Conservation (phyloP, 352 stramenopile genomes). For the Aphanomyces invadans region DNA sequence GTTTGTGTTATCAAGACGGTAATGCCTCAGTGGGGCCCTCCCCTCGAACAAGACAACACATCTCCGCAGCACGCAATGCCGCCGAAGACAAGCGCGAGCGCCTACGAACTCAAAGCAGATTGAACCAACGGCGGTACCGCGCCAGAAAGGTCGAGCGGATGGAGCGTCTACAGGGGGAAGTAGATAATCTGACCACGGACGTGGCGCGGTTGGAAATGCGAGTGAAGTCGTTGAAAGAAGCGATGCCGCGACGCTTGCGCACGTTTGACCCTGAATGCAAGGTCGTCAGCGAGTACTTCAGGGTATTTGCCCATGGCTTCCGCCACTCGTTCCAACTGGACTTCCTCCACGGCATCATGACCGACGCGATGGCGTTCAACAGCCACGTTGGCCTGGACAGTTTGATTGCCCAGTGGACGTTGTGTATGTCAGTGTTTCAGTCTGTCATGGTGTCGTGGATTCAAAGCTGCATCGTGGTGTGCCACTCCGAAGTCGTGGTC, state of each 20-base stretch:
- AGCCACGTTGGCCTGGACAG: background rate
- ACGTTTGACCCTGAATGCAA: background rate
- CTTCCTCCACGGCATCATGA: background rate
- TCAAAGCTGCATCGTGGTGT: conserved; percentile 26
- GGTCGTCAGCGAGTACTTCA: conserved; percentile 9
- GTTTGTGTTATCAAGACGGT: no score
- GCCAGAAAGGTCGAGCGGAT: background rate
- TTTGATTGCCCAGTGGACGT: background rate
- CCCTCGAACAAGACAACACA: no score
- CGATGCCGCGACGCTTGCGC: background rate
- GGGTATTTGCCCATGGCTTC: background rate
- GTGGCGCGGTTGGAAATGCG: background rate
- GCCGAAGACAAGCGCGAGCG: background rate
- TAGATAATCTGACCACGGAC: background rate
- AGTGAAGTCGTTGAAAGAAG: background rate
- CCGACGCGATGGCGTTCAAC: background rate
- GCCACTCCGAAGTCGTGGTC: conserved; percentile 32
- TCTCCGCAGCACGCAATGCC: no score
- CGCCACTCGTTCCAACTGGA: background rate
- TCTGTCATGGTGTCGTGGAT: background rate
- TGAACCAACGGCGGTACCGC: background rate
- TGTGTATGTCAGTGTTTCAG: background rate
- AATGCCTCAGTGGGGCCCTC: no score
- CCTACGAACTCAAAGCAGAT: background rate
- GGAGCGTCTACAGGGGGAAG: background rate